phyloP scores from a whole-genome alignment of 2,329 filamentous ascomycete genomes.

The Cordyceps pruinosa region DNA sequence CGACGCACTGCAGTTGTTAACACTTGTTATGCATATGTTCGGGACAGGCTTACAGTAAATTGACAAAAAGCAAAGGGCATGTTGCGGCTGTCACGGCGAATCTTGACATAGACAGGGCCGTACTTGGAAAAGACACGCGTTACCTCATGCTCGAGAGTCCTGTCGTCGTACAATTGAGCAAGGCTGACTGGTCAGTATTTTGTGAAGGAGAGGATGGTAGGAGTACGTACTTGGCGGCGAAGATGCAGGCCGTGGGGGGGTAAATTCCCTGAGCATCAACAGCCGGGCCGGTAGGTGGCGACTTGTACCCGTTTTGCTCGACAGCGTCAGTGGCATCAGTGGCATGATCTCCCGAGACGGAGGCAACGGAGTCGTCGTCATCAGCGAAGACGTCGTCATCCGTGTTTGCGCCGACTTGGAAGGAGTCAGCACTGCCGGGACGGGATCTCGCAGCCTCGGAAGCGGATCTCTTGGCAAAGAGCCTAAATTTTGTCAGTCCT shows the following conservation, averaged over 20 bases:
- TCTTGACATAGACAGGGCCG: slow-evolving; percentile 55
- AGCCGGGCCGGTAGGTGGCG: not conserved
- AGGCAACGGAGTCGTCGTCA: not conserved
- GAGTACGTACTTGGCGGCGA: slow-evolving; percentile 57
- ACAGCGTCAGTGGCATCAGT: not conserved
- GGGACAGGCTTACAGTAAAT: slow-evolving; percentile 44
- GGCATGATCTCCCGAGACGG: not conserved
- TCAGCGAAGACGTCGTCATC: slow-evolving; percentile 14
- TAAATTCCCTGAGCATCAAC: slow-evolving; percentile 40
- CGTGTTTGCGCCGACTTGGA: slow-evolving; percentile 10
- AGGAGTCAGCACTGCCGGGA: slow-evolving; percentile 9
- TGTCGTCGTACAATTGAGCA: slow-evolving; percentile 41
- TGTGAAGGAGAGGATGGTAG: not conserved
- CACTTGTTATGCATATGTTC: not conserved
- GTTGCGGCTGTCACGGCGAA: slow-evolving; percentile 47
- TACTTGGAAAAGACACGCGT: slow-evolving; percentile 45
- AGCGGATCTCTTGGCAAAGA: slow-evolving; percentile 2
- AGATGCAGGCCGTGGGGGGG: slow-evolving; percentile 51
- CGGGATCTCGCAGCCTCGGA: slow-evolving; percentile 11
- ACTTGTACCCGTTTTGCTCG: not conserved
- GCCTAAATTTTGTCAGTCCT: not conserved
- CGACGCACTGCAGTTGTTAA: slow-evolving; percentile 31
- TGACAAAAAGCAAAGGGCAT: slow-evolving; percentile 62
- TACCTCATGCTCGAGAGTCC: slow-evolving; percentile 45
- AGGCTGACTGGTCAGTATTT: slow-evolving; percentile 34